These are phyloP conservation scores for Aspergillus pseudonomiae DNA, from an alignment of 2,329 filamentous ascomycete genomes.

Conservation along the genomic window DNA sequence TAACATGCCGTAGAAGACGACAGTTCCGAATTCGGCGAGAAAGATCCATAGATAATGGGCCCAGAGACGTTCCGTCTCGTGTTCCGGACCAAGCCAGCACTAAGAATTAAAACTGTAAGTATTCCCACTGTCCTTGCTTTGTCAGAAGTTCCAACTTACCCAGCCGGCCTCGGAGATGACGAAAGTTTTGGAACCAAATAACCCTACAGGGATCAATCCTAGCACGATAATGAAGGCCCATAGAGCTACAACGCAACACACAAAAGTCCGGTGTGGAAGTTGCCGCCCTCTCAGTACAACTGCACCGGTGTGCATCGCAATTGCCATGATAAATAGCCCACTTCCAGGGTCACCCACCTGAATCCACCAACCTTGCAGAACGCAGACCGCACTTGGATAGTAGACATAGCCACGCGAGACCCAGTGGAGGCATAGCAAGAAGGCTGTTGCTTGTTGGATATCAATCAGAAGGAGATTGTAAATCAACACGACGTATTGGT, in stretches of 20 bases:
- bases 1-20: slow-evolving; percentile 52
- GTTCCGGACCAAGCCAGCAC: slow-evolving; percentile 54
- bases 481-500: slow-evolving; percentile 57
- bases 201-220: slow-evolving; percentile 50
- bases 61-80: slow-evolving; percentile 52
- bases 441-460: slow-evolving; percentile 53
- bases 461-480: slow-evolving; percentile 56
- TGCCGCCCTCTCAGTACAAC: slow-evolving; percentile 53
- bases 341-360: slow-evolving; percentile 55
- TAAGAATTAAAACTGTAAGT: slow-evolving; percentile 20
- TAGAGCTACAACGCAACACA: slow-evolving; percentile 45
- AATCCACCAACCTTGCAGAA: slow-evolving; percentile 55
- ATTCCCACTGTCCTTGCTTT: not conserved
- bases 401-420: slow-evolving; percentile 44
- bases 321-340: slow-evolving; percentile 55
- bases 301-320: slow-evolving; percentile 56
- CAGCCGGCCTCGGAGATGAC: slow-evolving; percentile 53
- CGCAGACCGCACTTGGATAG: slow-evolving; percentile 49
- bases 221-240: slow-evolving; percentile 53
- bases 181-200: slow-evolving; percentile 47
- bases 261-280: slow-evolving; percentile 48
- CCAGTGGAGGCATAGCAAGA: slow-evolving; percentile 51
- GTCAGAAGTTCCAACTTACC: slow-evolving; percentile 37
- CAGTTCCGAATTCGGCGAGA: slow-evolving; percentile 55
- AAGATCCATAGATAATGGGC: slow-evolving; percentile 60